Percentiles rank a stretch among this genome's conserved stretches.
phyloP scores from a whole-genome alignment of 2,329 filamentous ascomycete species.

The Fusarium dimerum region DNA sequence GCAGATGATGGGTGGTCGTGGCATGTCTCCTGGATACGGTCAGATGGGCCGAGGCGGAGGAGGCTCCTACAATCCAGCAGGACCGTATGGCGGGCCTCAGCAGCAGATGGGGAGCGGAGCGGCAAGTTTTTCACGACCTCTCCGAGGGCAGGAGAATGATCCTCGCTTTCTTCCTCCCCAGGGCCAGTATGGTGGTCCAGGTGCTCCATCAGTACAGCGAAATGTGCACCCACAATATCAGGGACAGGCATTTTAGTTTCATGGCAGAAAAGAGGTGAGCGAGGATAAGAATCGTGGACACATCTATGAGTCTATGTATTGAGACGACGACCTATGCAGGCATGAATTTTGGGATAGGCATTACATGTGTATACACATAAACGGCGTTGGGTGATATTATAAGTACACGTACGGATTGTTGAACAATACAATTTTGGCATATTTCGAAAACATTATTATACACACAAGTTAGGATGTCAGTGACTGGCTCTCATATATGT shows the following conservation, averaged over 20 bases:
- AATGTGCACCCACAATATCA: slow-evolving; percentile 36
- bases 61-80: slow-evolving; percentile 21
- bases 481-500: too few relatives aligned
- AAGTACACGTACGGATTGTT: too few relatives aligned
- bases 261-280: neutral
- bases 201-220: slow-evolving; percentile 18
- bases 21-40: slow-evolving; percentile 26
- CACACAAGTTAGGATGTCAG: too few relatives aligned
- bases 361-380: neutral
- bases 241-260: slow-evolving; percentile 37
- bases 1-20: slow-evolving; percentile 27
- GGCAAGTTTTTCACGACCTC: slow-evolving; percentile 35
- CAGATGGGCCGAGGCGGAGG: slow-evolving; percentile 22
- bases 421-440: too few relatives aligned
- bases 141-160: slow-evolving; percentile 32
- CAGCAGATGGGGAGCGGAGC: slow-evolving; percentile 20
- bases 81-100: slow-evolving; percentile 24
- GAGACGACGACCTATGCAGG: slow-evolving; percentile 3
- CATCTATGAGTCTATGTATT: slow-evolving; percentile 5
- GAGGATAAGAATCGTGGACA: neutral
- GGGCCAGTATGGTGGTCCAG: slow-evolving; percentile 31
- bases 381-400: too few relatives aligned
- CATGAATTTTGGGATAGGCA: slow-evolving; percentile 14
- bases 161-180: slow-evolving; percentile 32
- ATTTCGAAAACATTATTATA: too few relatives aligned